These are phyloP conservation scores for Ganoderma resinaceum DNA, from an alignment of 1,284 basidiomycete genomes.

Conservation along the genomic window DNA sequence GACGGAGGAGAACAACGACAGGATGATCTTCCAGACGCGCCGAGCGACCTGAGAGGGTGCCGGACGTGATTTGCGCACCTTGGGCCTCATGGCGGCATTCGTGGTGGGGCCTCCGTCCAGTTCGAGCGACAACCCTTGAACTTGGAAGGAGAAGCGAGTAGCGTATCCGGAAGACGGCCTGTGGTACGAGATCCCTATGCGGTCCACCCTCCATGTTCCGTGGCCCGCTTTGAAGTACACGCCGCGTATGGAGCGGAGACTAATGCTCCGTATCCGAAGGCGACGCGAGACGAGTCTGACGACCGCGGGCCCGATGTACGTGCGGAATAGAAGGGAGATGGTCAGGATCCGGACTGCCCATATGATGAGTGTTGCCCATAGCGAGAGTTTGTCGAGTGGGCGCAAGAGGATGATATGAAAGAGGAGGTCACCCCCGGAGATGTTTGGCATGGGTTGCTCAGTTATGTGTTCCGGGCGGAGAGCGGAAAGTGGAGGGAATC, in stretches of 20 bases:
- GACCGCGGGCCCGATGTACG: slow-evolving; percentile 69
- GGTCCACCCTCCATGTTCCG: slow-evolving; percentile 65
- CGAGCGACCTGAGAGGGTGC: slow-evolving; percentile 59
- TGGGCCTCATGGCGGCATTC: slow-evolving; percentile 6
- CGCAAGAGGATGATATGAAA: slow-evolving; percentile 36
- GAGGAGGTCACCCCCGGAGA: slow-evolving; percentile 28
- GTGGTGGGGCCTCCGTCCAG: slow-evolving; percentile 38
- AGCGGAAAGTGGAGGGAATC: neutral
- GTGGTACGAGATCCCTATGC: slow-evolving; percentile 66
- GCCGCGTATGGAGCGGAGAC: slow-evolving; percentile 77
- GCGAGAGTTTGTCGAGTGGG: slow-evolving; percentile 35
- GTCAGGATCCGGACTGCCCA: slow-evolving; percentile 57
- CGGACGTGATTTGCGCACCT: slow-evolving; percentile 15
- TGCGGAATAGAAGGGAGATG: slow-evolving; percentile 64
- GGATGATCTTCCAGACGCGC: slow-evolving; percentile 54
- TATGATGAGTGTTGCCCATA: slow-evolving; percentile 50
- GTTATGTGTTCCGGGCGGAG: neutral
- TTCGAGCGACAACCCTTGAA: slow-evolving; percentile 67
- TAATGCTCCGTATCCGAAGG: slow-evolving; percentile 72
- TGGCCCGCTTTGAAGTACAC: slow-evolving; percentile 66
- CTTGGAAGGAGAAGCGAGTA: slow-evolving; percentile 61
- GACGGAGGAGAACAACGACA: slow-evolving; percentile 36
- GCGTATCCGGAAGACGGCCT: slow-evolving; percentile 52
- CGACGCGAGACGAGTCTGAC: slow-evolving; percentile 64
- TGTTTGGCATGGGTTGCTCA: slow-evolving; percentile 14